phyloP scores from a whole-genome alignment of 768 basidiomycete species.

The Royoungia palumana region DNA sequence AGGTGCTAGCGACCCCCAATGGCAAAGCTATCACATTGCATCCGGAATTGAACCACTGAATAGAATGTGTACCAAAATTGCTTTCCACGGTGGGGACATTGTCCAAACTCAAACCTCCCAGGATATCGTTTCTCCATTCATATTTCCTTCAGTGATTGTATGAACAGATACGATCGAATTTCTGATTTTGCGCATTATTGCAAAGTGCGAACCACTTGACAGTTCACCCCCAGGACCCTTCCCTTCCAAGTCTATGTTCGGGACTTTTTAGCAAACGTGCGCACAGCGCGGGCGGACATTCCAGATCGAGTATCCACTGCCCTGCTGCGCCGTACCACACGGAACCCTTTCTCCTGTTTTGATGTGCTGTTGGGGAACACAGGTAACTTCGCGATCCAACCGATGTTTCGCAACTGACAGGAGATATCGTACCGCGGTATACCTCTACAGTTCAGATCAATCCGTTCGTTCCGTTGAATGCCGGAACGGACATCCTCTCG shows the following conservation, averaged over 20 bases:
- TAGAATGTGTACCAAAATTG: constrained; percentile 18
- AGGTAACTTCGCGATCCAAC: constrained; percentile 54
- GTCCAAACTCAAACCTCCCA: constrained; percentile 14
- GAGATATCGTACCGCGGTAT: constrained; percentile 15
- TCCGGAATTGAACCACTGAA: constrained; percentile 16
- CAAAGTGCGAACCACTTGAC: constrained; percentile 30
- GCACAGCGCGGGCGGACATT: constrained; percentile 44
- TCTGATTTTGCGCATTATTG: constrained; percentile 15
- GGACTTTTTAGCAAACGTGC: constrained; percentile 41
- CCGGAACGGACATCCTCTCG: constrained; percentile 18
- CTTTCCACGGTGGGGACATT: constrained; percentile 24
- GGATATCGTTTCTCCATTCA: constrained; percentile 19
- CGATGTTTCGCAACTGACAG: constrained; percentile 58
- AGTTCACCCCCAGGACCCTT: constrained; percentile 32
- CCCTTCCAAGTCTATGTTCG: constrained; percentile 39
- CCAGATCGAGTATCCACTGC: constrained; percentile 61
- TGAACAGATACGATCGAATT: constrained; percentile 10
- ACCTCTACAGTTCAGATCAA: constrained; percentile 37
- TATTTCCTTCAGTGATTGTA: constrained; percentile 24
- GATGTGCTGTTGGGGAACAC: constrained; percentile 65
- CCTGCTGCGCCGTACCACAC: constrained; percentile 39
- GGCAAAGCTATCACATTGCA: constrained; percentile 4
- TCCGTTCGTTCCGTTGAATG: constrained; percentile 53
- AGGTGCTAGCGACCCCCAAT: not conserved
- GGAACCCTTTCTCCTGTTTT: constrained; percentile 65